Evolutionary conservation across 352 stramenopile species (phyloP), one percentile per base, ranked within the genome.

Genomic region (Plasmopara muralis): DNA sequence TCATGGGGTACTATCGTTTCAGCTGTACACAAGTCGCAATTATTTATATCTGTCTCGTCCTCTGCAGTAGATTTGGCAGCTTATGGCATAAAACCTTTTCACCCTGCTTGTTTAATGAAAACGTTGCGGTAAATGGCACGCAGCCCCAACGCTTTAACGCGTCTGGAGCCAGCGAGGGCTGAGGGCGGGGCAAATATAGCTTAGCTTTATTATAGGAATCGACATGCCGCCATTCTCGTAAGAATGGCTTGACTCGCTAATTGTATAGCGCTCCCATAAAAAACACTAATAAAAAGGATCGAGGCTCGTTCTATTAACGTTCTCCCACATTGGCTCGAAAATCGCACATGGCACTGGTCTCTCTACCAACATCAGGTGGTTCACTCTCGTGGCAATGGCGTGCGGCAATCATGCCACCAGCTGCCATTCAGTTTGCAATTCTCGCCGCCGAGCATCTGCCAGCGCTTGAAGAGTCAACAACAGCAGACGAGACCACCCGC

Each of bases 391-490:
- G 20, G n/a, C 39, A 44, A 44, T 63, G 66, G 64, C 57, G 53
- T 51, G 52, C 43, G 68, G 72, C 68, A 71, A 68, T 71, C 58
- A 71, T 69, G 68, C 61, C 50, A 66, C 48, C 58, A 64, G 31
- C 31, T 35, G 31, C 31, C 6, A 1, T 35, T 60, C 69, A 85
- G 74, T 81, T 80, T 83, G 74, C 74, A 72, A 83, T 83, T 69
- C 55, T 60, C 66, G 46, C 31, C 39, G 45, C 42, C 48, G 35
- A 35, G 31, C 31, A 35, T 35, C 31, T 35, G 31, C 7, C 20
- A 63, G 43, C 35, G 30, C 57, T 50, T 50, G 53, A 67, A 67
- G 58, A 66, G 31, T 53, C 57, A 63, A 66, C 53, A 53, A 25
- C 53, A 64, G 57, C 47, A 63, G 43, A 60, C 57, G 41, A 46